These are phyloP conservation scores for Hericium rajendrae DNA, from an alignment of 768 basidiomycete species.

Conservation along the genomic window DNA sequence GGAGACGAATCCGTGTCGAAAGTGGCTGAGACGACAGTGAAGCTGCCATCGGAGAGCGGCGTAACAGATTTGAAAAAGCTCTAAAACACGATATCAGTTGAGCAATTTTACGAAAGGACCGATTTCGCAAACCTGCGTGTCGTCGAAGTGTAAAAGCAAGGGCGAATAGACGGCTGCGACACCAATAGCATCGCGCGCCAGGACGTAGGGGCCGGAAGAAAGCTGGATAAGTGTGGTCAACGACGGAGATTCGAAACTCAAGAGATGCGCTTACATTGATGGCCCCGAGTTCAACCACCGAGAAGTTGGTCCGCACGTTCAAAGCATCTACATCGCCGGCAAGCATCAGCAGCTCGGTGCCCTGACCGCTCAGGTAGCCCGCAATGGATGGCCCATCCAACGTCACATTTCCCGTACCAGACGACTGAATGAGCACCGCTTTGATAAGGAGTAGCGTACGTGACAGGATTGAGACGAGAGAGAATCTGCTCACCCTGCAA, in stretches of 20 bases:
- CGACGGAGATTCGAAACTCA: no score
- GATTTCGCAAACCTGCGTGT: neutral
- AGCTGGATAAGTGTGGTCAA: neutral
- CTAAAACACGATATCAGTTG: neutral
- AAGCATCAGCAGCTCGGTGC: neutral
- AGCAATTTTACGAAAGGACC: no score
- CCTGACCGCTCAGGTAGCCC: neutral
- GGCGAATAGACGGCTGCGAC: neutral
- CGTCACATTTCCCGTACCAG: no score
- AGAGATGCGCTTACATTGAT: no score
- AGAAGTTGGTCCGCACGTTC: neutral
- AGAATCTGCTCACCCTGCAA: neutral
- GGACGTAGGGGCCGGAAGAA: neutral
- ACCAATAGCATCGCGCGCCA: neutral
- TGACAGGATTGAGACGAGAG: no score
- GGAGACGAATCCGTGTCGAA: neutral
- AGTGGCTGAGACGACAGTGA: neutral
- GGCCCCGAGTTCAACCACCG: no score
- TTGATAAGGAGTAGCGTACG: no score
- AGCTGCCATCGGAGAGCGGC: neutral
- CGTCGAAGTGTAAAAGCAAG: neutral
- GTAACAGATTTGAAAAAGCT: neutral
- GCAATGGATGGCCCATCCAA: neutral
- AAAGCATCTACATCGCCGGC: neutral
- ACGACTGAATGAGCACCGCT: no score